Evolutionary conservation across 768 basidiomycete genomes (phyloP).

Genomic region (Calvatia gigantea): DNA sequence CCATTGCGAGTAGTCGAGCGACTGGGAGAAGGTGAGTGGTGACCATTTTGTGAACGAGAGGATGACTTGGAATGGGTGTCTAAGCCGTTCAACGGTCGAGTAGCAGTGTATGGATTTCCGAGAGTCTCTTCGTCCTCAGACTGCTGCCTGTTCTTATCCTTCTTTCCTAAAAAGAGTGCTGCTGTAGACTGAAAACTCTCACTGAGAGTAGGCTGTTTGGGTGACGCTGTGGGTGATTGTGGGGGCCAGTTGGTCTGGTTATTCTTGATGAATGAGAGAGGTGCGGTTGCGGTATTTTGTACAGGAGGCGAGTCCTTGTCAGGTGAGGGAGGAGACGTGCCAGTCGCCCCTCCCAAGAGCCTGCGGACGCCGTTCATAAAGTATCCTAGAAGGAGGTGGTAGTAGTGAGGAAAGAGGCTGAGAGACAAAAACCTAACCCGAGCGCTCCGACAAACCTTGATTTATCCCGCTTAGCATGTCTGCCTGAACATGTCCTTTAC

Average conservation of each 20-base stretch:
- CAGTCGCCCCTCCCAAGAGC: constrained; percentile 44
- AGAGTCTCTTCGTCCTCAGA: constrained; percentile 22
- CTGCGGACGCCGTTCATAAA: constrained; percentile 72
- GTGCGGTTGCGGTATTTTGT: constrained; percentile 15
- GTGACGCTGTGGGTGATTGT: constrained; percentile 32
- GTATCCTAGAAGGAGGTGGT: constrained; percentile 16
- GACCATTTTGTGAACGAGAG: background rate
- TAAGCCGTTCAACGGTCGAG: constrained; percentile 6
- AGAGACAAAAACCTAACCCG: constrained; percentile 19
- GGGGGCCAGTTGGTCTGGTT: constrained; percentile 41
- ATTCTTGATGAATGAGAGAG: constrained; percentile 12
- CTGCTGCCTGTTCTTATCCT: constrained; percentile 38
- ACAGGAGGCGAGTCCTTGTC: constrained; percentile 21
- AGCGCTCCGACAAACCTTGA: constrained; percentile 4
- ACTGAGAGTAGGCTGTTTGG: constrained; percentile 12
- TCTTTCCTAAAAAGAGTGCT: constrained; percentile 45
- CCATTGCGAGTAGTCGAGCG: constrained; percentile 2
- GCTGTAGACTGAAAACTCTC: constrained; percentile 38
- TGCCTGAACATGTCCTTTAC: constrained; percentile 68
- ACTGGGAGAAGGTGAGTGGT: background rate
- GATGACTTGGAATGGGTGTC: background rate
- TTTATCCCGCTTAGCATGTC: constrained; percentile 8
- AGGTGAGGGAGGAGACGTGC: constrained; percentile 27
- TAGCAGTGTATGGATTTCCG: constrained; percentile 9
- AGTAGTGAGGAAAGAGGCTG: constrained; percentile 9